phyloP scores from a whole-genome alignment of 2,329 filamentous ascomycete species.

The Claviceps purpurea region DNA sequence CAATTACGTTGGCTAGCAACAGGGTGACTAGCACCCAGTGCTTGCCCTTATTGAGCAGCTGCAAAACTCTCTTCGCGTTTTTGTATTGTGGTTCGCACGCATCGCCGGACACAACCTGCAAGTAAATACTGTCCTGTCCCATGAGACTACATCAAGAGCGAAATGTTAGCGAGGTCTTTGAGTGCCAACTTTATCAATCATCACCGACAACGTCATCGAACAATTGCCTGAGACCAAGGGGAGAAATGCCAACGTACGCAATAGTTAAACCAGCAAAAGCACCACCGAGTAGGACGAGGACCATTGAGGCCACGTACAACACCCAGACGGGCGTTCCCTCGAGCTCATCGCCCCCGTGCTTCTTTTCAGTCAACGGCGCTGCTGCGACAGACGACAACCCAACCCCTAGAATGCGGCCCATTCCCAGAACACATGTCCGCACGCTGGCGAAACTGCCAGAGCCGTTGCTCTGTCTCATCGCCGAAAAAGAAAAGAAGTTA shows the following conservation, averaged over 20 bases:
- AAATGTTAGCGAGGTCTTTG: background rate
- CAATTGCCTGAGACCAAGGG: background rate
- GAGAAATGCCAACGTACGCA: conserved; percentile 40
- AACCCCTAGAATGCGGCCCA: conserved; percentile 37
- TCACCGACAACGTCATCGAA: background rate
- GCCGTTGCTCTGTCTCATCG: conserved; percentile 15
- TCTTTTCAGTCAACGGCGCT: conserved; percentile 25
- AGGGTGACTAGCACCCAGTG: conserved; percentile 97
- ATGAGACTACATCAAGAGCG: conserved; percentile 31
- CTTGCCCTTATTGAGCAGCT: conserved; percentile 74
- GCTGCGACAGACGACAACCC: conserved; percentile 35
- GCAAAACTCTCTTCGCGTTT: conserved; percentile 70
- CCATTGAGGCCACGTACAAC: conserved; percentile 64
- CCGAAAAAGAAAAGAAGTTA: background rate
- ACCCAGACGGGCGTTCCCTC: conserved; percentile 61
- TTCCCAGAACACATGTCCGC: conserved; percentile 36
- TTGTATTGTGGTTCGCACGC: conserved; percentile 73
- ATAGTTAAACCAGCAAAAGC: conserved; percentile 92
- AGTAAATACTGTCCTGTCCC: conserved; percentile 84
- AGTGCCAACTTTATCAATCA: background rate
- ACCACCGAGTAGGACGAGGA: conserved; percentile 75
- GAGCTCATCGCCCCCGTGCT: conserved; percentile 32
- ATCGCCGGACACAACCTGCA: conserved; percentile 84
- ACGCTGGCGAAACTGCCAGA: conserved; percentile 24
- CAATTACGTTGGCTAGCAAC: conserved; percentile 90